These are phyloP conservation scores for Phialophora chinensis DNA, from an alignment of 2,329 filamentous ascomycete genomes.

Conservation along the genomic window DNA sequence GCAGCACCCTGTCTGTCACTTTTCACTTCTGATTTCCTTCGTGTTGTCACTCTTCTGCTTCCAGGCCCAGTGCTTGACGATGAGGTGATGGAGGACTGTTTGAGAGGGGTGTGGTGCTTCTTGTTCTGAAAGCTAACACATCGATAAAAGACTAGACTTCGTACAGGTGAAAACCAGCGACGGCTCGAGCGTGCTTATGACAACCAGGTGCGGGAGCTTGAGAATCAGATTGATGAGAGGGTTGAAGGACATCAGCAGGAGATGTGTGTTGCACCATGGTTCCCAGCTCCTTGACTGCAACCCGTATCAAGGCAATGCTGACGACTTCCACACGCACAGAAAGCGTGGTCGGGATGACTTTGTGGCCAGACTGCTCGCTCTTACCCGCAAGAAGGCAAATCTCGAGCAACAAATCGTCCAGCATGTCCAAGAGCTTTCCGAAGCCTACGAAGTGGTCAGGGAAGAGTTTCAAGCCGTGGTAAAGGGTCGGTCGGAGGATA, in stretches of 20 bases:
- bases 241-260: conserved; percentile 12
- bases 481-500: conserved; percentile 29
- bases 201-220: conserved; percentile 12
- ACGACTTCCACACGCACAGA: conserved; percentile 12
- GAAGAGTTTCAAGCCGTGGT: conserved; percentile 32
- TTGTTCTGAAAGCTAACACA: background rate
- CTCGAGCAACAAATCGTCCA: conserved; percentile 30
- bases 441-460: conserved; percentile 23
- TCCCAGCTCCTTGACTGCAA: background rate
- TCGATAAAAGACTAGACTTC: conserved; percentile 18
- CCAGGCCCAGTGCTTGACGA: too few relatives aligned
- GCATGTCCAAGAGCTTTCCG: conserved; percentile 26
- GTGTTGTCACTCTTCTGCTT: background rate
- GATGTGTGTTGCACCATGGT: conserved; percentile 13
- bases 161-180: conserved; percentile 32
- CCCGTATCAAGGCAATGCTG: background rate
- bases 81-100: too few relatives aligned
- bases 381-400: conserved; percentile 27
- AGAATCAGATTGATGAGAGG: conserved; percentile 20
- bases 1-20: too few relatives aligned
- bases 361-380: conserved; percentile 21
- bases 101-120: background rate
- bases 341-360: conserved; percentile 16
- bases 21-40: background rate
- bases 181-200: conserved; percentile 31